phyloP scores from a whole-genome alignment of 2,329 filamentous ascomycete species.

The Cladosporium halotolerans region DNA sequence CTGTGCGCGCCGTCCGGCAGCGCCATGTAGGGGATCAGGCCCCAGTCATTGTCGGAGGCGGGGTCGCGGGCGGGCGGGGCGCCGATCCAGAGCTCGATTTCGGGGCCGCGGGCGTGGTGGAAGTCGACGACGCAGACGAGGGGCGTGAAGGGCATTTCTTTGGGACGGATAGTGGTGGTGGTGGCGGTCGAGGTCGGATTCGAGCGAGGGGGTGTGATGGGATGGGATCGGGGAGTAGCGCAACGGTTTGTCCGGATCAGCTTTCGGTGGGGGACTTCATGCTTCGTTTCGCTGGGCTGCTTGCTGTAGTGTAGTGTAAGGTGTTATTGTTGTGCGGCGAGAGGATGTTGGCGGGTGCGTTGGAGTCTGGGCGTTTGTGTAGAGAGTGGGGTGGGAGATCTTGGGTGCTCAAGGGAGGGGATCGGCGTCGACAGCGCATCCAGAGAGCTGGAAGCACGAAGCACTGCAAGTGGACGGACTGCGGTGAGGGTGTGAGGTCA shows the following conservation, averaged over 20 bases:
- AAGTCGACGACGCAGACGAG: conserved; percentile 49
- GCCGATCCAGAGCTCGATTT: conserved; percentile 90
- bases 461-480: not conserved
- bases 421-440: conserved; percentile 9
- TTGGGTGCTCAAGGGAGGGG: not conserved
- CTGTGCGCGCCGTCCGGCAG: conserved; percentile 92
- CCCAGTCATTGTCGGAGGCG: conserved; percentile 83
- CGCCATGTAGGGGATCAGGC: conserved; percentile 90
- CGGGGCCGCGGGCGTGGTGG: conserved; percentile 63
- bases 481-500: conserved; percentile 8
- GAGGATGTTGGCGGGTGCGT: not conserved
- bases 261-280: conserved; percentile 11
- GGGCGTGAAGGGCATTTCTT: conserved; percentile 33
- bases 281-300: not conserved
- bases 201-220: not conserved
- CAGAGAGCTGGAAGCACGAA: not conserved
- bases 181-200: not conserved
- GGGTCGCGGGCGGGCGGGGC: conserved; percentile 68
- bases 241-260: conserved; percentile 1
- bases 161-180: not conserved
- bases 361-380: not conserved
- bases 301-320: not conserved
- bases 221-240: not conserved
- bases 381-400: not conserved
- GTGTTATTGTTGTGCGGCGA: not conserved